Conservation (phyloP, 176 grass and related monocot genomes). For the Elymus sibiricus region DNA sequence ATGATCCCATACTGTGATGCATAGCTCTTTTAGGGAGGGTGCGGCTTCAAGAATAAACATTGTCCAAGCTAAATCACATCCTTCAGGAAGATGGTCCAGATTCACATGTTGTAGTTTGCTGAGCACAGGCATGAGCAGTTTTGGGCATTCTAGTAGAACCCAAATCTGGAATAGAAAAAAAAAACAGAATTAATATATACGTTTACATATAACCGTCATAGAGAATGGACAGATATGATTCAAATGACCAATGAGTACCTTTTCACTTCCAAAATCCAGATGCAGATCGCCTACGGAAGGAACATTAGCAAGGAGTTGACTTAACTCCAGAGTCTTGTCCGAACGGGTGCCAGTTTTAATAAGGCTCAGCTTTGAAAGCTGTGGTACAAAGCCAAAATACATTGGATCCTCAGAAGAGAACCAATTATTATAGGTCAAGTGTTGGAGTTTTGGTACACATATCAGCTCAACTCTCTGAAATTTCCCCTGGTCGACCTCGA, state of each 20-base stretch:
- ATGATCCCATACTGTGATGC: not conserved
- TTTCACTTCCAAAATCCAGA: not conserved
- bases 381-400: not conserved
- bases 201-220: not conserved
- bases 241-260: not conserved
- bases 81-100: not conserved
- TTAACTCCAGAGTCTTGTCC: not conserved
- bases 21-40: not conserved
- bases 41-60: slow-evolving; percentile 2
- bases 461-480: not conserved
- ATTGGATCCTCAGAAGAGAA: not conserved
- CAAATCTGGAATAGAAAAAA: too few relatives aligned
- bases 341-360: not conserved
- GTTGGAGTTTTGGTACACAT: not conserved
- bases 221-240: not conserved
- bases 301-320: not conserved
- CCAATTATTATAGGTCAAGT: not conserved
- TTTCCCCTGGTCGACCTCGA: not conserved
- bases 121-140: not conserved
- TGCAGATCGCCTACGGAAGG: not conserved
- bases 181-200: not conserved
- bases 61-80: not conserved
- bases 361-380: not conserved
- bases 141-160: not conserved
- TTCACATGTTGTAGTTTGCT: not conserved